A percentile compares a stretch with the other conserved stretches of the same genome.
Conservation (phyloP, 768 basidiomycete species). For the Mycena indigotica region DNA sequence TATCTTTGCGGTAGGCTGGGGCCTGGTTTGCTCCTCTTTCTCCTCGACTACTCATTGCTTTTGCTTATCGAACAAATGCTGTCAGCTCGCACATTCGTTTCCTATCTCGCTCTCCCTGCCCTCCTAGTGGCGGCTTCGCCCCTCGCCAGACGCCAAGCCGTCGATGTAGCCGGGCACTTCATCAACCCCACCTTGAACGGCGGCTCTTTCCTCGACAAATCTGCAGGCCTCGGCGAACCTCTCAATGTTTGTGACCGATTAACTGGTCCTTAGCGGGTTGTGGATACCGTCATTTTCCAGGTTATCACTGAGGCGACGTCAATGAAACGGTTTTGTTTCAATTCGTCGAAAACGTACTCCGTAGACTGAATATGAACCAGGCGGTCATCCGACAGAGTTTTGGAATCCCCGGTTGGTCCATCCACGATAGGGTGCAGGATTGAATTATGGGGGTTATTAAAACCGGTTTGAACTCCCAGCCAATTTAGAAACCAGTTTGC, state of each 20-base stretch:
- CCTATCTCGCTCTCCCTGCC: not conserved
- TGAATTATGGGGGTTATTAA: too few species aligned
- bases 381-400: constrained; percentile 5
- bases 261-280: not conserved
- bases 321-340: constrained; percentile 35
- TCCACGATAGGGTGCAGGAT: too few species aligned
- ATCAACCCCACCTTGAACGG: constrained; percentile 4
- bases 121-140: not conserved
- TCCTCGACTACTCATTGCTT: not conserved
- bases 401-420: constrained; percentile 13
- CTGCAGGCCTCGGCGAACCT: constrained; percentile 44
- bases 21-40: not conserved
- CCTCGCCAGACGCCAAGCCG: not conserved
- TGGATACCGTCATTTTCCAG: not conserved
- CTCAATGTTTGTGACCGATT: constrained; percentile 37
- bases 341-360: not conserved
- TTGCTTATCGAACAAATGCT: not conserved
- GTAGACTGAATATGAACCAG: not conserved
- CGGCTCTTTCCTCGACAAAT: constrained; percentile 9
- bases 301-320: not conserved
- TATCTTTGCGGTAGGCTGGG: too few species aligned
- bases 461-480: too few species aligned
- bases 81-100: not conserved
- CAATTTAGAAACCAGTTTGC: too few species aligned
- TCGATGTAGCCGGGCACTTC: constrained; percentile 9